These are phyloP conservation scores for Aphelidium insulamus DNA, from an alignment of 371 early-diverging fungal species.

Conservation along the genomic window DNA sequence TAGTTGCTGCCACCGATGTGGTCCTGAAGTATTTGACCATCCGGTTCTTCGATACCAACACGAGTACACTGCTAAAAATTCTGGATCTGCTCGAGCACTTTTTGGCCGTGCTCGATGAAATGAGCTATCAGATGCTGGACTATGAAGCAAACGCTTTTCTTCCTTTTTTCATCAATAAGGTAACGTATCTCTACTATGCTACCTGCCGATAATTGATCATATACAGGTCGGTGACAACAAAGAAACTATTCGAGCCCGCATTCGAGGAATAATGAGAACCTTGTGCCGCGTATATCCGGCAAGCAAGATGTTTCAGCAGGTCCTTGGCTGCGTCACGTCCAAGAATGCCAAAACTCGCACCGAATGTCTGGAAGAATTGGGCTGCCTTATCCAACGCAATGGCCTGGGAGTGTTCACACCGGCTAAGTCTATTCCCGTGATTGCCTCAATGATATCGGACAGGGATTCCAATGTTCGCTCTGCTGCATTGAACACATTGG, in stretches of 20 bases:
- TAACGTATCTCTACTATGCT: conserved; percentile 2
- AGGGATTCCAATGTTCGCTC: conserved; percentile 57
- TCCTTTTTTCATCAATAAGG: conserved; percentile 48
- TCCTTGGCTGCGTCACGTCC: conserved; percentile 40
- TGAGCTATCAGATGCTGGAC: conserved; percentile 34
- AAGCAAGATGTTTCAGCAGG: conserved; percentile 38
- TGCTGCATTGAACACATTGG: conserved; percentile 43
- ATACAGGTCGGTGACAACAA: conserved; percentile 49
- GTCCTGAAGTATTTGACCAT: conserved; percentile 61
- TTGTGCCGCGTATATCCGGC: conserved; percentile 50
- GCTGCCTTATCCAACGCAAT: conserved; percentile 40
- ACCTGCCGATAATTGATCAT: conserved; percentile 2
- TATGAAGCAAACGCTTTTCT: conserved; percentile 57
- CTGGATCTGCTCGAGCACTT: conserved; percentile 53
- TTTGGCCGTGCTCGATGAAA: conserved; percentile 29
- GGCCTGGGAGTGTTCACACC: conserved; percentile 46
- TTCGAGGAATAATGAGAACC: conserved; percentile 35
- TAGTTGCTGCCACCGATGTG: conserved; percentile 41
- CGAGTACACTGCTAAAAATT: conserved; percentile 52
- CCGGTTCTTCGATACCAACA: conserved; percentile 70
- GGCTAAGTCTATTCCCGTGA: conserved; percentile 35
- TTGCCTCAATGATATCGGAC: conserved; percentile 53
- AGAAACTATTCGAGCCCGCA: conserved; percentile 42
- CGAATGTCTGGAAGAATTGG: conserved; percentile 63
- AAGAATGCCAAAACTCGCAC: conserved; percentile 58